phyloP scores from a whole-genome alignment of 345 rosid species.

The Brassica rapa region DNA sequence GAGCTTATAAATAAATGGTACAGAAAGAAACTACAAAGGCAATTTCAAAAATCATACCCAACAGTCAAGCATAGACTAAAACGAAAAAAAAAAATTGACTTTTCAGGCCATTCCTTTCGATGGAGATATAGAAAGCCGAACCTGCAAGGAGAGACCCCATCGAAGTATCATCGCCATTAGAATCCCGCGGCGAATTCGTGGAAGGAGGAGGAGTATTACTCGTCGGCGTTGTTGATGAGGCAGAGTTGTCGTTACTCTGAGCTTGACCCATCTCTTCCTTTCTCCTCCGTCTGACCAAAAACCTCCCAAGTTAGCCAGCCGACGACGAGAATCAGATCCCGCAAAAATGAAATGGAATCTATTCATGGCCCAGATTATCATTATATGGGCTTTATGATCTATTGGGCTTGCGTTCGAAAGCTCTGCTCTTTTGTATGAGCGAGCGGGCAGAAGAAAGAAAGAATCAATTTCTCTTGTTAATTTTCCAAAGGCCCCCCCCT shows the following conservation, averaged over 20 bases:
- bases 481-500: neutral
- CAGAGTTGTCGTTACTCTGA: conserved; percentile 43
- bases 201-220: neutral
- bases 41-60: neutral
- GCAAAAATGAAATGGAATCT: neutral
- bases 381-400: neutral
- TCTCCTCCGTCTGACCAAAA: conserved; percentile 5
- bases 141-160: conserved; percentile 65
- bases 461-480: neutral
- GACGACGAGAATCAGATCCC: conserved; percentile 10
- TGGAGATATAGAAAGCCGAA: conserved; percentile 15
- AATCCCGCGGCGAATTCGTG: conserved; percentile 21
- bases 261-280: conserved; percentile 57
- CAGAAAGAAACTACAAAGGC: neutral
- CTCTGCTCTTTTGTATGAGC: neutral
- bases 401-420: conserved; percentile 2
- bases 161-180: conserved; percentile 25
- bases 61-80: neutral
- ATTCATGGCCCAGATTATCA: conserved; percentile 20
- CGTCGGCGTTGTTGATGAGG: neutral
- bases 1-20: neutral
- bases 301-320: conserved; percentile 18
- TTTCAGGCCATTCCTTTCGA: neutral
- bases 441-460: neutral
- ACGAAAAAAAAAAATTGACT: neutral